Base-by-base conservation (phyloP, 805 yeast species). In the Saccharomyces cerevisiae region DNA sequence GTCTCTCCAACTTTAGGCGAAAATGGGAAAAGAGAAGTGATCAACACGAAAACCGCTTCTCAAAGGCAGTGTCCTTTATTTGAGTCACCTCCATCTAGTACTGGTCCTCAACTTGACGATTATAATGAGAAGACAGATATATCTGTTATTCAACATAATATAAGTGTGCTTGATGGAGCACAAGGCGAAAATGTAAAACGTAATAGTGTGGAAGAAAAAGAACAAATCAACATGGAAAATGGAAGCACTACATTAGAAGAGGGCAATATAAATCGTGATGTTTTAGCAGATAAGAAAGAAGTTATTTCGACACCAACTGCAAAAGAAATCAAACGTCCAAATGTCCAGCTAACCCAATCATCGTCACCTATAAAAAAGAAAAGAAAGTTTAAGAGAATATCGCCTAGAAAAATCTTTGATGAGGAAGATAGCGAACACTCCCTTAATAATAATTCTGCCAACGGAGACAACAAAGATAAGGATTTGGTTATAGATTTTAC, bases 401-500 rank as follows among this genome's bases (percentile, higher is more conserved):
- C 56, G 61, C 62, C 60, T 6, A 51, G 49, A 27, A 49, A 51
- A 31, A 32, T 52, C 14, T 48, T 51, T 21, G 62, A 56, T 28
- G 53, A 41, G 2, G 50, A 46, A 9, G 55, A 52, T 4, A 46
- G 22, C 27, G 49, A 41, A 22, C 30, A 41, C 26, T 46, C 51
- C 4, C 29, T 49, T 3, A 27, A 41, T 24, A 51, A 41, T 27
- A 41, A 43, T 13, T 14, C 50, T 3, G 28, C 28, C 10, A 14
- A 28, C 3, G 30, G 32, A 21, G 22, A 29, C 8, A 36, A 29
- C n/a, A 43, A 41, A 10, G 26, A 59, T 26, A 60, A 57, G 46
- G 58, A 54, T 27, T 50, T 65, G n/a, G 58, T 59, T 0, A 43
- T 66, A 10, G 57, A 66, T 46, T 59, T 66, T 21, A 52, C 58